phyloP scores from a whole-genome alignment of 305 asterid genomes.

The Solanum chacoense region DNA sequence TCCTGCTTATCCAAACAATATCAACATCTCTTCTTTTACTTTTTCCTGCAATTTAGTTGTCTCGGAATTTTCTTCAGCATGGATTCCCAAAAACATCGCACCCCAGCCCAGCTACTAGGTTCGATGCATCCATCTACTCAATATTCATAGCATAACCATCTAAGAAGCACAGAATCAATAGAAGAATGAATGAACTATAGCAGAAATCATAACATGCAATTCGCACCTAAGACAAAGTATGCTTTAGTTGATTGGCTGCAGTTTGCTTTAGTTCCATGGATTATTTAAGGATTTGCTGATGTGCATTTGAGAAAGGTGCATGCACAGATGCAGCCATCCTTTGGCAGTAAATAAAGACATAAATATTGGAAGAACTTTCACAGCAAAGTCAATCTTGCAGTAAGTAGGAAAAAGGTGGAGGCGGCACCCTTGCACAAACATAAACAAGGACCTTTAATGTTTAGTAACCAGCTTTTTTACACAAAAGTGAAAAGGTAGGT shows the following conservation, averaged over 20 bases:
- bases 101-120: neutral
- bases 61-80: neutral
- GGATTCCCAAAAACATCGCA: neutral
- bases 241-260: neutral
- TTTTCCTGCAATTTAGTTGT: neutral
- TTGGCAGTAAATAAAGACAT: neutral
- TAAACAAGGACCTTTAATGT: neutral
- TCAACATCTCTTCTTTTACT: neutral
- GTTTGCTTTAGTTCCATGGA: neutral
- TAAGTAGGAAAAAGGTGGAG: neutral
- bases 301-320: neutral
- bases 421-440: neutral
- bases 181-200: neutral
- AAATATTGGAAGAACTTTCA: neutral
- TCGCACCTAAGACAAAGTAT: neutral
- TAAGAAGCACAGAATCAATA: neutral
- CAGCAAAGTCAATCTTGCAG: neutral
- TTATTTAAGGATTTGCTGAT: neutral
- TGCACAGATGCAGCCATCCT: neutral
- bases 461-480: neutral
- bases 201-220: neutral
- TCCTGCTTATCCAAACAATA: neutral
- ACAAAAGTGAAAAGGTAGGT: neutral
- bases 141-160: neutral
- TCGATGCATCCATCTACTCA: neutral